phyloP scores from a whole-genome alignment of 1,139 yeast genomes.

The Citeromyces hawaiiensis region DNA sequence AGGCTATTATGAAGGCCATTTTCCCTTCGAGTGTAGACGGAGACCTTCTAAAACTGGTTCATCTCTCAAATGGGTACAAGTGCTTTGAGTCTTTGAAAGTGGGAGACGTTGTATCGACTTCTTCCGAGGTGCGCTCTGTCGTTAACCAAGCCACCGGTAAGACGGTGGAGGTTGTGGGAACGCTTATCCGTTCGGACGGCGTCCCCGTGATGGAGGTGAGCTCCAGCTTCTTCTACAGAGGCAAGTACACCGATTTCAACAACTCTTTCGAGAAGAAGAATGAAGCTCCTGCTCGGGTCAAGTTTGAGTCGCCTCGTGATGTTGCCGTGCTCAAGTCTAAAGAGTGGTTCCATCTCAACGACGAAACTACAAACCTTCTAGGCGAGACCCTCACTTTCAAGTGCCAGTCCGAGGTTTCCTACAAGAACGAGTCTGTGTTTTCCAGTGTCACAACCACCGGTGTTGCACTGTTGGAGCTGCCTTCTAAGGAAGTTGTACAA shows the following conservation, averaged over 20 bases:
- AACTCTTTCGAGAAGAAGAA: slow-evolving; percentile 84
- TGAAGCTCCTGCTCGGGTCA: slow-evolving; percentile 80
- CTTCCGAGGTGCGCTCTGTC: slow-evolving; percentile 81
- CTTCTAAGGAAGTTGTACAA: slow-evolving; percentile 83
- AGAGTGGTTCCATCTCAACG: slow-evolving; percentile 91
- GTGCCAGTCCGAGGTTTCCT: slow-evolving; percentile 73
- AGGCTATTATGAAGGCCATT: slow-evolving; percentile 90
- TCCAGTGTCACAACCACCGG: slow-evolving; percentile 79
- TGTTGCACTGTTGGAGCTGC: slow-evolving; percentile 74
- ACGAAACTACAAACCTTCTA: slow-evolving; percentile 55
- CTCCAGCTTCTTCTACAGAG: slow-evolving; percentile 94
- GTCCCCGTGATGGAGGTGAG: slow-evolving; percentile 86
- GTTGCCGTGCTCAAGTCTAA: slow-evolving; percentile 88
- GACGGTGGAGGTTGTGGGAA: slow-evolving; percentile 90
- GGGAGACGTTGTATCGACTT: slow-evolving; percentile 75
- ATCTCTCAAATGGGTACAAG: slow-evolving; percentile 86
- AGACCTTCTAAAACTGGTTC: slow-evolving; percentile 87
- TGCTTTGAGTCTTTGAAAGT: slow-evolving; percentile 79
- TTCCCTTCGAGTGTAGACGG: slow-evolving; percentile 97
- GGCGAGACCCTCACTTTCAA: slow-evolving; percentile 81
- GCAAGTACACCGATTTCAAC: slow-evolving; percentile 73
- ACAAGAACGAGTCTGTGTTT: slow-evolving; percentile 63
- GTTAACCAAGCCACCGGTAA: slow-evolving; percentile 88
- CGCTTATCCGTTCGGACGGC: slow-evolving; percentile 55
- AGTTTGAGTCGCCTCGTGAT: slow-evolving; percentile 67